Evolutionary conservation across 768 basidiomycete genomes (phyloP).

Genomic region (Amanita exitialis): DNA sequence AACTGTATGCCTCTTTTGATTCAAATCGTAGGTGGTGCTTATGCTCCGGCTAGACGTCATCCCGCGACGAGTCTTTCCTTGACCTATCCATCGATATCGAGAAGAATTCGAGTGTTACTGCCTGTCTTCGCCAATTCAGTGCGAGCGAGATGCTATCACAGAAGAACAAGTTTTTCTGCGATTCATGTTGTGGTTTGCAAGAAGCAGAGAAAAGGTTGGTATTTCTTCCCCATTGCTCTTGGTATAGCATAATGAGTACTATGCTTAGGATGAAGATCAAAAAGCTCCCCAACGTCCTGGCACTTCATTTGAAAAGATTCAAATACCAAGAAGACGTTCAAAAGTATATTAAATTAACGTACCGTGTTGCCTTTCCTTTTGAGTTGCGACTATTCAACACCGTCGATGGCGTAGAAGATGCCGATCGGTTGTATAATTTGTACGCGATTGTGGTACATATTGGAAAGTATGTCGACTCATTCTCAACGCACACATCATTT

Average conservation of each 20-base stretch:
- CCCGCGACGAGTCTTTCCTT: slow-evolving; percentile 92
- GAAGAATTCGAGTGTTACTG: slow-evolving; percentile 93
- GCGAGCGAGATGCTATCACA: slow-evolving; percentile 98
- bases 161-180: slow-evolving; percentile 98
- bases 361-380: slow-evolving; percentile 93
- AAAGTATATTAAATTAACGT: slow-evolving; percentile 90
- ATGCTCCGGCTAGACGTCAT: slow-evolving; percentile 52
- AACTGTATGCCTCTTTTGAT: slow-evolving; percentile 42
- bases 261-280: slow-evolving; percentile 92
- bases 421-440: slow-evolving; percentile 87
- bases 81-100: slow-evolving; percentile 99
- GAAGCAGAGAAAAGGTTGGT: slow-evolving; percentile 94
- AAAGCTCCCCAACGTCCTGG: slow-evolving; percentile 88
- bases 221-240: slow-evolving; percentile 5
- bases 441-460: slow-evolving; percentile 99
- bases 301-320: slow-evolving; percentile 95
- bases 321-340: slow-evolving; percentile 93
- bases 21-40: slow-evolving; percentile 7
- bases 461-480: slow-evolving; percentile 65
- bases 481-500: slow-evolving; percentile 9
- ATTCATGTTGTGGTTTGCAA: slow-evolving; percentile 91
- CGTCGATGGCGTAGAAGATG: slow-evolving; percentile 84
- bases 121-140: slow-evolving; percentile 93
- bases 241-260: slow-evolving; percentile 5
- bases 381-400: slow-evolving; percentile 96